Evolutionary conservation across 2,329 filamentous ascomycete genomes (phyloP).

Genomic region (Paraconiothyrium sp.): DNA sequence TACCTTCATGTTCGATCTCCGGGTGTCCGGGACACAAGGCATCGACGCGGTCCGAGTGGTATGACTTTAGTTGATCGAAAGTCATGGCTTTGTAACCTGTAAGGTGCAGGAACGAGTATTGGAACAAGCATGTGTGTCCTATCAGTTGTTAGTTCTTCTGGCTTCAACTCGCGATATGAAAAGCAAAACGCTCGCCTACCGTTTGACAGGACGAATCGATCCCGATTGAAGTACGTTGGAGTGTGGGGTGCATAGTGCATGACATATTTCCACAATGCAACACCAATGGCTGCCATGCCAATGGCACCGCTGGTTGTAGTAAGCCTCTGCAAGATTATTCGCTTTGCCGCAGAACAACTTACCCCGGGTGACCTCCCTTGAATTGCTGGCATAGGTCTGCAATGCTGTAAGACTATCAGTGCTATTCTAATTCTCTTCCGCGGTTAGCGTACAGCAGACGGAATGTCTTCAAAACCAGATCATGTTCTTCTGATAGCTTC

Average conservation of each 20-base stretch:
- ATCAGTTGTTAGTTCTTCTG: background rate
- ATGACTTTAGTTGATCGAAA: slow-evolving; percentile 65
- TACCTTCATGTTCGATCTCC: slow-evolving; percentile 66
- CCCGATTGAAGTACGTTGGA: slow-evolving; percentile 67
- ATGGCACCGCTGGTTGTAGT: slow-evolving; percentile 59
- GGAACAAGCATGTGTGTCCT: slow-evolving; percentile 65
- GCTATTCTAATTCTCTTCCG: too few relatives aligned
- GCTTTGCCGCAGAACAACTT: slow-evolving; percentile 30
- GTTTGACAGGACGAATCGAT: slow-evolving; percentile 71
- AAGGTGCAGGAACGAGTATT: slow-evolving; percentile 64
- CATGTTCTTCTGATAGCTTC: slow-evolving; percentile 46
- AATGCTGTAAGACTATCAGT: background rate
- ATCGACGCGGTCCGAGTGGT: slow-evolving; percentile 60
- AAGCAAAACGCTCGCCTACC: slow-evolving; percentile 38
- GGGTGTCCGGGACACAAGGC: slow-evolving; percentile 65
- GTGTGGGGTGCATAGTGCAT: slow-evolving; percentile 69
- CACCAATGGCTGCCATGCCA: slow-evolving; percentile 69
- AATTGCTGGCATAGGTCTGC: background rate
- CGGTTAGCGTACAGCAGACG: slow-evolving; percentile 55
- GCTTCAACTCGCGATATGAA: background rate
- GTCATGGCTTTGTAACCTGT: slow-evolving; percentile 65
- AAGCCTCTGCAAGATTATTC: slow-evolving; percentile 8
- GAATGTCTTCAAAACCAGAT: slow-evolving; percentile 68
- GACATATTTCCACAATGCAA: slow-evolving; percentile 69
- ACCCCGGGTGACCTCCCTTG: slow-evolving; percentile 61